phyloP scores from a whole-genome alignment of 202 grass and related monocot species.

The Brachypodium distachyon region DNA sequence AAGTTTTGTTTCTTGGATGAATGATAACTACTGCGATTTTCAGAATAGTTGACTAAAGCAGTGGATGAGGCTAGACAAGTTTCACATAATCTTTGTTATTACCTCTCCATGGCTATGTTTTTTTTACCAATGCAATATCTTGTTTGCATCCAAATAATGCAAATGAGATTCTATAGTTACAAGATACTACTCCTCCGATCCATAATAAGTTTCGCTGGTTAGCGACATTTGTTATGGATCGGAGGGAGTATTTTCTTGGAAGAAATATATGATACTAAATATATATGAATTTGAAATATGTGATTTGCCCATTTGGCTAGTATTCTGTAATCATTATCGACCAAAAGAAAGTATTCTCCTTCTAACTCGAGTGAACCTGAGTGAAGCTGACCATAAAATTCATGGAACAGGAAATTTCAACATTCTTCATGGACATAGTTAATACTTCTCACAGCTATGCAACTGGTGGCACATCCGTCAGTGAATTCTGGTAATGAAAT shows the following conservation, averaged over 20 bases:
- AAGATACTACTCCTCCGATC: too few relatives aligned
- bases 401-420: slow-evolving; percentile 58
- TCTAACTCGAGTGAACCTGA: background rate
- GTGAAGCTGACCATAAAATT: background rate
- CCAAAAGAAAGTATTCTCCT: too few relatives aligned
- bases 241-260: too few relatives aligned
- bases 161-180: too few relatives aligned
- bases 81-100: background rate
- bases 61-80: background rate
- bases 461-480: slow-evolving; percentile 85
- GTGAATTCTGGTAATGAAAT: slow-evolving; percentile 78
- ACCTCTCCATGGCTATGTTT: background rate
- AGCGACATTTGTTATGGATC: too few relatives aligned
- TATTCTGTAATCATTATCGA: too few relatives aligned
- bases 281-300: too few relatives aligned
- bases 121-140: too few relatives aligned
- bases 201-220: too few relatives aligned
- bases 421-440: slow-evolving; percentile 75
- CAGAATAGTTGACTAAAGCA: background rate
- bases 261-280: too few relatives aligned
- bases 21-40: background rate
- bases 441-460: slow-evolving; percentile 94
- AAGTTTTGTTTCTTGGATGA: background rate
- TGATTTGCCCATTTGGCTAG: too few relatives aligned
- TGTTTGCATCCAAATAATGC: too few relatives aligned